A percentile compares a stretch with the other conserved stretches of the same genome.
Evolutionary conservation across 2,329 filamentous ascomycete species (phyloP).

Genomic region (Aspergillus uvarum): DNA sequence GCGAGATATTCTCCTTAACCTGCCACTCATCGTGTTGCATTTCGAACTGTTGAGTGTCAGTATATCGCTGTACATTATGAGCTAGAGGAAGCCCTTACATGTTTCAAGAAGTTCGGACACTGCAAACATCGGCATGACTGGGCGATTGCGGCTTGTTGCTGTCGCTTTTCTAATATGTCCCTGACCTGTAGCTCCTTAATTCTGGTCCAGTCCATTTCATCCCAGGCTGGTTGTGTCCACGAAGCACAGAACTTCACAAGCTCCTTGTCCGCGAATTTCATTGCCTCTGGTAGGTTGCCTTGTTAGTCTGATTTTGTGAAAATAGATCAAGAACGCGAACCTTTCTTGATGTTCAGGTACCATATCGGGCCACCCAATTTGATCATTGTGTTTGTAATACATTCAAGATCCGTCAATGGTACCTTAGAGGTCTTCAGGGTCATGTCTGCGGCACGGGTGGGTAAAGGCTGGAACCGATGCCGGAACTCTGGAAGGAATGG

Average conservation of each 20-base stretch:
- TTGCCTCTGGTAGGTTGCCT: slow-evolving; percentile 44
- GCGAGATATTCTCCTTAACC: slow-evolving; percentile 87
- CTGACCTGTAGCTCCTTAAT: slow-evolving; percentile 81
- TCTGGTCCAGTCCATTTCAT: slow-evolving; percentile 77
- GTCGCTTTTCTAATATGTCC: slow-evolving; percentile 73
- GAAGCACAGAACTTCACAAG: slow-evolving; percentile 67
- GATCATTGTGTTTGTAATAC: slow-evolving; percentile 69
- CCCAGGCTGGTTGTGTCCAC: slow-evolving; percentile 75
- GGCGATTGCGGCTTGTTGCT: slow-evolving; percentile 62
- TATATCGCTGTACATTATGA: not conserved
- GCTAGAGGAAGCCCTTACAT: slow-evolving; percentile 59
- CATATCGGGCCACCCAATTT: slow-evolving; percentile 52
- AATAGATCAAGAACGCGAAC: slow-evolving; percentile 26
- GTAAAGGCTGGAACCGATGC: slow-evolving; percentile 64
- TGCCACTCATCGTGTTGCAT: slow-evolving; percentile 98
- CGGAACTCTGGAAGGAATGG: slow-evolving; percentile 76
- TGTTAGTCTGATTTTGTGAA: slow-evolving; percentile 14
- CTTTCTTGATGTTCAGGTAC: slow-evolving; percentile 52
- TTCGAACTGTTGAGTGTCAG: slow-evolving; percentile 63
- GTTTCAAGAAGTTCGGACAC: slow-evolving; percentile 81
- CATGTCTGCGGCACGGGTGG: slow-evolving; percentile 66
- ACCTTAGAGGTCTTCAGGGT: slow-evolving; percentile 68
- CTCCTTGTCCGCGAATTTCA: slow-evolving; percentile 64
- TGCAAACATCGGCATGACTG: slow-evolving; percentile 63
- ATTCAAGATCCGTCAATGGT: slow-evolving; percentile 76